A percentile compares a stretch with the other conserved stretches of the same genome.
These are phyloP conservation scores for Colletotrichum acutatum DNA, from an alignment of 2,329 filamentous ascomycete genomes.

Conservation along the genomic window DNA sequence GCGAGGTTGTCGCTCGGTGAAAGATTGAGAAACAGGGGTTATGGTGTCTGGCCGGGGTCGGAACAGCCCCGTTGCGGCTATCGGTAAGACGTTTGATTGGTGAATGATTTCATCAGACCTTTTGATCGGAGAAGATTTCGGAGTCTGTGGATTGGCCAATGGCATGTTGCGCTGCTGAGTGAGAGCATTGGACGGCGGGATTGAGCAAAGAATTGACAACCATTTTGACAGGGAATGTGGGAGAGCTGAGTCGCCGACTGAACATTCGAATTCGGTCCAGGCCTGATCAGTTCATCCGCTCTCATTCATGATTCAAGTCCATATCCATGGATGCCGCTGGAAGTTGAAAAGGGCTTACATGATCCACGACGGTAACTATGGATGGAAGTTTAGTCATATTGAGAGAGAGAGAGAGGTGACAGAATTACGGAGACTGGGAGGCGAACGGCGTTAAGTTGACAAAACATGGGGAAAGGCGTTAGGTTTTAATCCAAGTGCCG, in stretches of 20 bases:
- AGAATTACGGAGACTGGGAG: not conserved
- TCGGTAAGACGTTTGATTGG: constrained; percentile 23
- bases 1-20: not conserved
- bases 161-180: not conserved
- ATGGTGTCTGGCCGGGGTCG: not conserved
- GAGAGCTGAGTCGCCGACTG: not conserved
- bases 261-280: not conserved
- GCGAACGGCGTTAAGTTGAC: not conserved
- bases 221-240: too few species aligned
- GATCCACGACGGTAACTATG: not conserved
- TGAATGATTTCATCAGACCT: not conserved
- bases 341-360: not conserved
- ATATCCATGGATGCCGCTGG: not conserved
- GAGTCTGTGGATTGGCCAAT: not conserved
- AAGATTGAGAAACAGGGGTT: not conserved
- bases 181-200: not conserved
- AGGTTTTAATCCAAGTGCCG: not conserved
- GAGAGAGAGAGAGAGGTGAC: not conserved
- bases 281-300: not conserved
- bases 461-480: not conserved
- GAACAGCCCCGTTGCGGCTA: constrained; percentile 18
- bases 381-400: not conserved
- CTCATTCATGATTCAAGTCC: not conserved
- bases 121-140: constrained; percentile 14
- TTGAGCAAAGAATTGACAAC: not conserved